These are phyloP conservation scores for Boletus coccyginus DNA, from an alignment of 768 basidiomycete species.

Conservation along the genomic window DNA sequence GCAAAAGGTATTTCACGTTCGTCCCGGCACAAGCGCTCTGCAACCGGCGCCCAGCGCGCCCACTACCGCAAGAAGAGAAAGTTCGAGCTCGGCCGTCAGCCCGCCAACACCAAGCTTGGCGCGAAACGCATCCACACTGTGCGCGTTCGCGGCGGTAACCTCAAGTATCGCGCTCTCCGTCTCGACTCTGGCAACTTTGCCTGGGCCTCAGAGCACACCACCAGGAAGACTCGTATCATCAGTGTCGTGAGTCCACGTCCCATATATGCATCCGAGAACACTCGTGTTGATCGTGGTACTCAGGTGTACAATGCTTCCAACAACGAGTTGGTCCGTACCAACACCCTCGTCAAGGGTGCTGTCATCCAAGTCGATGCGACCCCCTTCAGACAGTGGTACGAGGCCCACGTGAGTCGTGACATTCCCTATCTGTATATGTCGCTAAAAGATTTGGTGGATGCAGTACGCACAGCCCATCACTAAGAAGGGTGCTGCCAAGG, in stretches of 20 bases:
- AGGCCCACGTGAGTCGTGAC: conserved; percentile 77
- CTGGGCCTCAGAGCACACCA: conserved; percentile 94
- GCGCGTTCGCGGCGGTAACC: conserved; percentile 92
- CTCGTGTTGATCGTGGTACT: conserved; percentile 3
- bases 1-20: conserved; percentile 90
- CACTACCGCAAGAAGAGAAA: conserved; percentile 99
- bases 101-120: conserved; percentile 96
- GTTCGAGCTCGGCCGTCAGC: conserved; percentile 98
- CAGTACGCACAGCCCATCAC: conserved; percentile 95
- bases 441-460: conserved; percentile 4
- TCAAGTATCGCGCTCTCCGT: conserved; percentile 94
- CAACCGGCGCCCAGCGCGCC: conserved; percentile 87
- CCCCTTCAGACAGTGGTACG: conserved; percentile 99
- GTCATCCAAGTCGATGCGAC: conserved; percentile 98
- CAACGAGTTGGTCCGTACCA: conserved; percentile 99
- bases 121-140: conserved; percentile 94
- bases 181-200: conserved; percentile 98
- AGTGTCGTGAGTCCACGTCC: conserved; percentile 69
- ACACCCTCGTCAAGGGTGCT: conserved; percentile 96
- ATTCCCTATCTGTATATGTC: not conserved
- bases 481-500: conserved; percentile 72
- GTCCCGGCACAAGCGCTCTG: conserved; percentile 96
- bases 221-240: conserved; percentile 95
- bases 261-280: not conserved
- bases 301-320: conserved; percentile 99